Evolutionary conservation across 805 yeast species (phyloP).

Genomic region (Pichia phayaonensis): DNA sequence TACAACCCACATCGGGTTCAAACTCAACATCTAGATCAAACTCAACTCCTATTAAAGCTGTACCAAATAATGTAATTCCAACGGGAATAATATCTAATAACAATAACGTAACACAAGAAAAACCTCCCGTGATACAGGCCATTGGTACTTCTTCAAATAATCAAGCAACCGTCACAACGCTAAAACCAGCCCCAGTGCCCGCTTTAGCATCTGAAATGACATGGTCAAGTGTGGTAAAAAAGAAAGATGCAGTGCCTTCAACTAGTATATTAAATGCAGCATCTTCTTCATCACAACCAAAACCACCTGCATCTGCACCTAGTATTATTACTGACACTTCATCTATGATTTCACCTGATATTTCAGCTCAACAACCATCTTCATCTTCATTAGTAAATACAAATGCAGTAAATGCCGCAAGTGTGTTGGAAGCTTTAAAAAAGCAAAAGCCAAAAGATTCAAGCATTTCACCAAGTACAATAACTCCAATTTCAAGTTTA

Average conservation of each 20-base stretch:
- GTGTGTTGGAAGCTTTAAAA: constrained; percentile 30
- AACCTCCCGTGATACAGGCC: constrained; percentile 12
- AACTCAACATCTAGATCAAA: constrained; percentile 5
- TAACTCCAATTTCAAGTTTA: neutral
- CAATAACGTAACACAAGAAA: constrained; percentile 1
- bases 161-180: constrained; percentile 21
- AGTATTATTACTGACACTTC: neutral
- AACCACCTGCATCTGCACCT: neutral
- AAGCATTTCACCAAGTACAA: neutral
- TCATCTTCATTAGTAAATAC: constrained; percentile 17
- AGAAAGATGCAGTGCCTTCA: constrained; percentile 3
- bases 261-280: constrained; percentile 1
- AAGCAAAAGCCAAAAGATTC: constrained; percentile 27
- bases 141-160: constrained; percentile 13
- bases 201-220: constrained; percentile 26
- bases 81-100: constrained; percentile 1
- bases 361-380: neutral
- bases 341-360: neutral
- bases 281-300: neutral
- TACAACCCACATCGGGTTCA: constrained; percentile 6
- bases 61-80: neutral
- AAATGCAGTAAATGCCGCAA: constrained; percentile 31
- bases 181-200: constrained; percentile 32
- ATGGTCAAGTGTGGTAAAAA: constrained; percentile 28
- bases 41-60: neutral